Base-by-base conservation (phyloP, 257 asterid genomes). In the Solanum chiquidenum region DNA sequence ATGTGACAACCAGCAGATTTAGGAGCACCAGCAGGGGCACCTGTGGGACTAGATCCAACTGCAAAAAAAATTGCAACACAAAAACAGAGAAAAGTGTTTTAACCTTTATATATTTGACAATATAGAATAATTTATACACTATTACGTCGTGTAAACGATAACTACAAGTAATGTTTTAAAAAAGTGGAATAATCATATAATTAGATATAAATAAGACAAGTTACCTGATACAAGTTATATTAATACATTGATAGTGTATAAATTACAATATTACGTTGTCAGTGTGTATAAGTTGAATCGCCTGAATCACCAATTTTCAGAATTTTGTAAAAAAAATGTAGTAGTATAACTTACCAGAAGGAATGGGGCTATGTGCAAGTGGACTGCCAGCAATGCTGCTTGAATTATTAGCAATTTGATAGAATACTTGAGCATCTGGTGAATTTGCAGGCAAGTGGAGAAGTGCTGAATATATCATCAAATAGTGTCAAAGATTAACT, bases 381-480 rank as follows among this genome's bases (percentile, higher is more conserved):
- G 93, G 89, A 49, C 87, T 77, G 20, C 87, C 64, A 58, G 83
- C 83, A 44, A 49, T 68, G 46, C 75, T 89, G 69, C 84, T 80
- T 35, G 95, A 68, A 16, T 86, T 85, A 33, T 83, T 42, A 64
- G 91, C 92, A 52, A 87, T 40, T 79, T 92, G 95, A 86, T 94
- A 94, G 92, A 94, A 95, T 14, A 94, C 83, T 86, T 95, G 95
- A 64, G 98, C 98, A 3, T 94, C 98, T 18, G 98, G 93, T 76
- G 98, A 95, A 88, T 95, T 90, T 1, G 97, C 98, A 74, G 94
- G 93, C 94, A 95, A 87, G 87, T 94, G 94, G 29, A 95, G 94
- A 42, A 94, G 93, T 25, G 92, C 98, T 95, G 95, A 91, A 88
- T 7, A 89, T 10, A 88, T 7, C 86, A 87, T 35, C 27, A 73